phyloP scores from a whole-genome alignment of 83 land plant species.

The Picea abies region DNA sequence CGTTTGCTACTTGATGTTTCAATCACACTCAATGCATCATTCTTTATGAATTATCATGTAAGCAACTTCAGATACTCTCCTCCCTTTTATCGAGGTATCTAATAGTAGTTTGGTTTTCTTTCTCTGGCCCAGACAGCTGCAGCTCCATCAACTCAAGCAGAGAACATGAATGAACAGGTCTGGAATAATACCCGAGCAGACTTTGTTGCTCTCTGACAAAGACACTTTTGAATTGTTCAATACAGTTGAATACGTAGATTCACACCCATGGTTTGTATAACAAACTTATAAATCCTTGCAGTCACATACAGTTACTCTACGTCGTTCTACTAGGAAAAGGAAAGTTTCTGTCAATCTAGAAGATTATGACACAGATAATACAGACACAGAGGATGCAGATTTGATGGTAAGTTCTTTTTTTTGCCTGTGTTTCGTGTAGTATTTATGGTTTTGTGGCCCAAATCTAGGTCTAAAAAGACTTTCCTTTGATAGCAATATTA shows the following conservation, averaged over 20 bases:
- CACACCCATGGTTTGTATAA: background rate
- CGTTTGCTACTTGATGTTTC: too few species aligned
- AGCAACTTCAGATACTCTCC: background rate
- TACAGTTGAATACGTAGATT: background rate
- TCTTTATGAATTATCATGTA: background rate
- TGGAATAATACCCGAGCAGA: background rate
- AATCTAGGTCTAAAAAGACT: background rate
- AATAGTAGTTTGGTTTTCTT: background rate
- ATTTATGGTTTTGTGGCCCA: background rate
- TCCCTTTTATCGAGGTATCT: background rate
- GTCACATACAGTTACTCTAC: conserved; percentile 50
- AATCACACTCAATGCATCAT: background rate
- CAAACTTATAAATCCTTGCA: conserved; percentile 27
- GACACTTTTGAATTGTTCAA: background rate
- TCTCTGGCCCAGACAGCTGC: background rate
- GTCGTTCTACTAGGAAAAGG: conserved; percentile 94
- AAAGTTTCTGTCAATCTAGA: conserved; percentile 65
- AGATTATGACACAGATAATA: conserved; percentile 76
- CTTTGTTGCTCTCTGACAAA: background rate
- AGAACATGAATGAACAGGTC: conserved; percentile 1
- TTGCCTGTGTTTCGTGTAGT: background rate
- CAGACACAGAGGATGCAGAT: conserved; percentile 73
- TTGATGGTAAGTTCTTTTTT: conserved; percentile 61
- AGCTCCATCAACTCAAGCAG: background rate
- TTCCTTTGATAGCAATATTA: background rate